These are phyloP conservation scores for Auricularia auricula-judae DNA, from an alignment of 768 basidiomycete genomes.

Conservation along the genomic window DNA sequence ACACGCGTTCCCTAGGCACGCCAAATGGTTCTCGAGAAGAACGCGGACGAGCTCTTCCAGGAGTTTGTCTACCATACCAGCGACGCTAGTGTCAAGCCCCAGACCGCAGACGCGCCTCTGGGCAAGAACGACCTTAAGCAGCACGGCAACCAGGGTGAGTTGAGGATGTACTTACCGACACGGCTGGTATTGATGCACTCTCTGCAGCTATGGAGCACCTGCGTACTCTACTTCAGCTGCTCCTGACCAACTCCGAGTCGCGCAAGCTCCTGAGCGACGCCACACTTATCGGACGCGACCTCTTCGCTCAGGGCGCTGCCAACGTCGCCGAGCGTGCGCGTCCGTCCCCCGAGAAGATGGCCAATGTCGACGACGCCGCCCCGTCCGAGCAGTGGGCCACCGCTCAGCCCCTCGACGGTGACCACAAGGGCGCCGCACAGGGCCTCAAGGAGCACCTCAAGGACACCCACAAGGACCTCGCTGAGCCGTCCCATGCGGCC, in stretches of 20 bases:
- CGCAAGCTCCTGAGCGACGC: slow-evolving; percentile 81
- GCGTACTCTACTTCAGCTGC: slow-evolving; percentile 74
- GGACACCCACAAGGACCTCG: not conserved
- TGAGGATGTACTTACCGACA: not conserved
- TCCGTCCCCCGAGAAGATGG: slow-evolving; percentile 51
- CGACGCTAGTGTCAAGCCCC: slow-evolving; percentile 35
- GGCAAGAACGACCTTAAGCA: slow-evolving; percentile 40
- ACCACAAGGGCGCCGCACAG: not conserved
- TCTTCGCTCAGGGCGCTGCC: slow-evolving; percentile 61
- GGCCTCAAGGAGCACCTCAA: not conserved
- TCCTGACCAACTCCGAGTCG: slow-evolving; percentile 88
- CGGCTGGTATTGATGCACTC: too few relatives aligned
- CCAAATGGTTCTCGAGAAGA: slow-evolving; percentile 70
- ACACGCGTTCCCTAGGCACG: slow-evolving; percentile 20
- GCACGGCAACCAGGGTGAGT: slow-evolving; percentile 54
- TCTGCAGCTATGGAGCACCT: slow-evolving; percentile 75
- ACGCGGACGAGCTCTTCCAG: slow-evolving; percentile 84
- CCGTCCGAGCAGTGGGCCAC: slow-evolving; percentile 57
- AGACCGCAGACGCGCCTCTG: slow-evolving; percentile 33
- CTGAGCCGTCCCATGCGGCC: not conserved
- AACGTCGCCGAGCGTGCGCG: slow-evolving; percentile 61
- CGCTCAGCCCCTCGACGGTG: slow-evolving; percentile 3
- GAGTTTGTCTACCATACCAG: slow-evolving; percentile 79
- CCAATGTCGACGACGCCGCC: slow-evolving; percentile 57
- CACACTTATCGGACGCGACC: slow-evolving; percentile 67